Conservation (phyloP, 169 alveolate genomes). For the Babesia divergens region DNA sequence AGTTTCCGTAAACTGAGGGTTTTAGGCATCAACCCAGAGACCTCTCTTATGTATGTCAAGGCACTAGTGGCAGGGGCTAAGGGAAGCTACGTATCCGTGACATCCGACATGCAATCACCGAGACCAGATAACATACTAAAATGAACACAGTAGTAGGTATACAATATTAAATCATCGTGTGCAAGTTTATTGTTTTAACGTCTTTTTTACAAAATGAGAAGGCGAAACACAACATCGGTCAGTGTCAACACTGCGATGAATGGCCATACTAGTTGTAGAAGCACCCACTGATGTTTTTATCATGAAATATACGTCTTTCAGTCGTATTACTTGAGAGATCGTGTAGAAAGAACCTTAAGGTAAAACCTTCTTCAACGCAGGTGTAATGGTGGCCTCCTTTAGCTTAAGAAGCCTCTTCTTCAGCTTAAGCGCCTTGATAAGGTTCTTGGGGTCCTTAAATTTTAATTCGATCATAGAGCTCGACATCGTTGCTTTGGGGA, state of each 20-base stretch:
- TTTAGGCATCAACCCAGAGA: conserved; percentile 87
- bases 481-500: neutral
- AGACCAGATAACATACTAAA: conserved; percentile 20
- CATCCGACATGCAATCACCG: conserved; percentile 75
- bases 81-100: conserved; percentile 82
- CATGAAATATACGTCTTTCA: too few relatives aligned
- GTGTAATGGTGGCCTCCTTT: neutral
- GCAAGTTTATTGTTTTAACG: too few relatives aligned
- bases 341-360: too few relatives aligned
- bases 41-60: conserved; percentile 82
- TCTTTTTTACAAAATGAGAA: too few relatives aligned
- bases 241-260: too few relatives aligned
- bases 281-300: too few relatives aligned
- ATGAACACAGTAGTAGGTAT: too few relatives aligned
- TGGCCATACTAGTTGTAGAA: too few relatives aligned
- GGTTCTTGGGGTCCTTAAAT: neutral
- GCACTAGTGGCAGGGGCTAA: conserved; percentile 92
- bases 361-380: neutral
- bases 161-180: too few relatives aligned
- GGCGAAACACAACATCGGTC: too few relatives aligned
- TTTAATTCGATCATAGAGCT: neutral
- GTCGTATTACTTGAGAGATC: too few relatives aligned
- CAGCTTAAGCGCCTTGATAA: neutral
- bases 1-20: conserved; percentile 80
- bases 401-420: neutral